Evolutionary conservation across 2,329 filamentous ascomycete genomes (phyloP), one percentile per base, ranked within the genome.

Genomic region (Neocucurbitaria cava): DNA sequence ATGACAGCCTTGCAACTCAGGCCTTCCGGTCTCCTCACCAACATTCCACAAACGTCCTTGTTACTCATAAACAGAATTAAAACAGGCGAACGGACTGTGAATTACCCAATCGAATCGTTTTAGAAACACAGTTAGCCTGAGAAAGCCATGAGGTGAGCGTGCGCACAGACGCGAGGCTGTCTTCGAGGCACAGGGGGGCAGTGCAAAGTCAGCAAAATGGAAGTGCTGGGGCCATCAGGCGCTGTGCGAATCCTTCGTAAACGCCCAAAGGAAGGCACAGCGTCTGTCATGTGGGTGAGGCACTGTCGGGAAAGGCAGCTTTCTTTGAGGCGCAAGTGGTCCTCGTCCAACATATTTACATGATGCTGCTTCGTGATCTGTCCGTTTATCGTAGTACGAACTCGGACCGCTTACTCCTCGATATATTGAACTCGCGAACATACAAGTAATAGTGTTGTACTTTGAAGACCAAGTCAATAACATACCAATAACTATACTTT

Each of bases 101-200:
- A 40, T 40, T 24, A 40, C 38, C 36, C 38, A 40, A 40, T 40
- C 13, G 38, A 11, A 15, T 40, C 38, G 7, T 23, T 23, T 40
- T 40, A 40, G 38, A 21, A 40, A 40, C 38, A 24, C 13, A 17
- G 4, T 35, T 5, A 24, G 18, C 21, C 9, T 40, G 33, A n/a
- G 20, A 21, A 35, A 39, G 26, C 18, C 23, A 9, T 49, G 17
- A 30, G 17, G 46, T 49, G 26, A 42, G 38, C 46, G 26, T 42
- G 46, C 46, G 38, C 46, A 35, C 46, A 36, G 43, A 39, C 46
- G 38, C 28, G 17, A 49, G 46, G 46, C 46, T 49, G 38, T 49
- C 24, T 35, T 17, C 46, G n/a, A 49, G 45, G 46, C 46, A 33
- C 30, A 11, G 15, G 45, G 46, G 46, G 46, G 46, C 46, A 24